phyloP scores from a whole-genome alignment of 106 monocot species.

The Vanilla planifolia region DNA sequence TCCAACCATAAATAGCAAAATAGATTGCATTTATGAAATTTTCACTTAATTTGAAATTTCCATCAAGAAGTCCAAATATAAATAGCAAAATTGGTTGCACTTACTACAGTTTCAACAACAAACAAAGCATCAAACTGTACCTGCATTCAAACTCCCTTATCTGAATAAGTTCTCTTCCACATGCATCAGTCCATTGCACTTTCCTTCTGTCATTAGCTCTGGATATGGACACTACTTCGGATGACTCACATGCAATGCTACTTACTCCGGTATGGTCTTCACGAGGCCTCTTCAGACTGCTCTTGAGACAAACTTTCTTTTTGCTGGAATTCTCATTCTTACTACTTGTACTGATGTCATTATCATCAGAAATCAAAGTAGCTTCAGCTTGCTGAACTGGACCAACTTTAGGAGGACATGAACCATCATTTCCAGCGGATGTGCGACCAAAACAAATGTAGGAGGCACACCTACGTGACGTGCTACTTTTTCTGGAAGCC shows the following conservation, averaged over 20 bases:
- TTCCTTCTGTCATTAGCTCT: conserved; percentile 43
- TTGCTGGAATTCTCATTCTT: conserved; percentile 10
- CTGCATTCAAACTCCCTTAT: conserved; percentile 84
- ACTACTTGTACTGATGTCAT: neutral
- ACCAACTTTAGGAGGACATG: conserved; percentile 32
- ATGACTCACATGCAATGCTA: conserved; percentile 17
- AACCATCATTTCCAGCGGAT: conserved; percentile 25
- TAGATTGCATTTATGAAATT: neutral
- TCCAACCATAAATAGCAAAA: neutral
- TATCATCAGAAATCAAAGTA: conserved; percentile 12
- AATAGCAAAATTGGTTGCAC: neutral
- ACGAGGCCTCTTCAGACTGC: conserved; percentile 46
- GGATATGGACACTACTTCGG: conserved; percentile 18
- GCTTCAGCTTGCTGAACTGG: conserved; percentile 21
- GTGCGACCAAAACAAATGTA: conserved; percentile 36
- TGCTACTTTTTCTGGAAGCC: conserved; percentile 44
- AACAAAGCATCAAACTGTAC: conserved; percentile 20
- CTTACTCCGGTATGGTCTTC: conserved; percentile 15
- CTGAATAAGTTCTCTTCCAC: conserved; percentile 66
- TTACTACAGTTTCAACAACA: neutral
- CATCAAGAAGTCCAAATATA: neutral
- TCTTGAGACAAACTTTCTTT: conserved; percentile 28
- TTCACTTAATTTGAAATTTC: too few species aligned
- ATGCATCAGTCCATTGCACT: conserved; percentile 79
- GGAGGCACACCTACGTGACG: conserved; percentile 34